A percentile compares a stretch with the other conserved stretches of the same genome.
Evolutionary conservation across 2,329 filamentous ascomycete species (phyloP).

Genomic region (Beauveria sp.): DNA sequence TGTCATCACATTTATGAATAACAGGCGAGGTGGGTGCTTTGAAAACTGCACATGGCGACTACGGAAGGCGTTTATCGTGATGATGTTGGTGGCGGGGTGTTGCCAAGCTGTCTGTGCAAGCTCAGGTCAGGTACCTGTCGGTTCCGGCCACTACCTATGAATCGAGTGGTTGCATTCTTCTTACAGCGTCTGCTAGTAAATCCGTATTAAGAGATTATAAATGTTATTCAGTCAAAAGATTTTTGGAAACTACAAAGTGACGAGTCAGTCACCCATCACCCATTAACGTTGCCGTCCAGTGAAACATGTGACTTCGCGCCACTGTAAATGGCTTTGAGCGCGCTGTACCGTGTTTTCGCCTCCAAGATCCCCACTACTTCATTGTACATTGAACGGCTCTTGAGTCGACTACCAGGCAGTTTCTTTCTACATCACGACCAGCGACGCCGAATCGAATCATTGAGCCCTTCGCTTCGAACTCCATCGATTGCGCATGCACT

Average conservation of each 20-base stretch:
- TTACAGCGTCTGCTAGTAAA: no score
- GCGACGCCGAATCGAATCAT: neutral
- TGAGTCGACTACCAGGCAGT: neutral
- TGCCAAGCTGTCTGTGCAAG: neutral
- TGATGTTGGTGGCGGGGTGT: neutral
- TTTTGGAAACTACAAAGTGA: no score
- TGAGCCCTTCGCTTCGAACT: no score
- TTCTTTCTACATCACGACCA: neutral
- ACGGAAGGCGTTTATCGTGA: neutral
- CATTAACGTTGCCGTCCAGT: neutral
- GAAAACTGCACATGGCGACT: neutral
- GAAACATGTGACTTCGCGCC: slow-evolving; percentile 26
- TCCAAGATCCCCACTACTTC: slow-evolving; percentile 12
- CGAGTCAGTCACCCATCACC: no score
- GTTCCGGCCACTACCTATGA: no score
- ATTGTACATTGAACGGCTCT: neutral
- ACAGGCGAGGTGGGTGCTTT: neutral
- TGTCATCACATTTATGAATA: neutral
- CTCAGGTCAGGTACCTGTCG: neutral
- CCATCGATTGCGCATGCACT: neutral
- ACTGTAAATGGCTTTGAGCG: slow-evolving; percentile 14
- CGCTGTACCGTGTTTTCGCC: slow-evolving; percentile 16
- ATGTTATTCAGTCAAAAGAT: no score
- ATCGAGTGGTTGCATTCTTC: no score
- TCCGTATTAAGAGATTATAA: no score